Percentiles rank a stretch among this genome's conserved stretches.
phyloP scores from a whole-genome alignment of 352 stramenopile species.

The Globisporangium nagaii region DNA sequence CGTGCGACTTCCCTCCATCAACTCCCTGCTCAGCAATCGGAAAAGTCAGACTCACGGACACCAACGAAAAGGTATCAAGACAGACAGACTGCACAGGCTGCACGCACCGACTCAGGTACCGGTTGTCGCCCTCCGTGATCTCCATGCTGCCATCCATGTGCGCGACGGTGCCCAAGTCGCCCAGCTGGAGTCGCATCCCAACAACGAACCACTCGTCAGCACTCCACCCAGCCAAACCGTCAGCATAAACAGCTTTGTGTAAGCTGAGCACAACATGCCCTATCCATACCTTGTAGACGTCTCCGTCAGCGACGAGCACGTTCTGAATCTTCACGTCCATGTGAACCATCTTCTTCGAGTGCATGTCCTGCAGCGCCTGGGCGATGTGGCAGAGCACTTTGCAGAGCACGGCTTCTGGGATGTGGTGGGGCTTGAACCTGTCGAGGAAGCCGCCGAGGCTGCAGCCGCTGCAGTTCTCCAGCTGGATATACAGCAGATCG shows the following conservation, averaged over 20 bases:
- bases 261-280: background rate
- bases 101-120: constrained; percentile 71
- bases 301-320: constrained; percentile 50
- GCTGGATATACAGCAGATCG: constrained; percentile 84
- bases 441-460: constrained; percentile 61
- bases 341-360: constrained; percentile 80
- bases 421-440: constrained; percentile 50
- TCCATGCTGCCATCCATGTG: constrained; percentile 79
- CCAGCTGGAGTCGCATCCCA: constrained; percentile 33
- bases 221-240: background rate
- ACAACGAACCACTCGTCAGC: background rate
- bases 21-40: too few relatives aligned
- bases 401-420: constrained; percentile 69
- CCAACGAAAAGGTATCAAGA: background rate
- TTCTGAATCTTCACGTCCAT: constrained; percentile 88
- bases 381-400: constrained; percentile 74
- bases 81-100: background rate
- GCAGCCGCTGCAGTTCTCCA: constrained; percentile 68
- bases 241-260: background rate
- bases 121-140: constrained; percentile 83
- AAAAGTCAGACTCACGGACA: too few relatives aligned
- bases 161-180: constrained; percentile 76
- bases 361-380: constrained; percentile 77
- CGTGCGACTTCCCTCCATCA: constrained; percentile 74
- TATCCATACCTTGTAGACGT: constrained; percentile 64